Evolutionary conservation across 2,329 filamentous ascomycete genomes (phyloP).

Genomic region (Cryoendolithus antarcticus): DNA sequence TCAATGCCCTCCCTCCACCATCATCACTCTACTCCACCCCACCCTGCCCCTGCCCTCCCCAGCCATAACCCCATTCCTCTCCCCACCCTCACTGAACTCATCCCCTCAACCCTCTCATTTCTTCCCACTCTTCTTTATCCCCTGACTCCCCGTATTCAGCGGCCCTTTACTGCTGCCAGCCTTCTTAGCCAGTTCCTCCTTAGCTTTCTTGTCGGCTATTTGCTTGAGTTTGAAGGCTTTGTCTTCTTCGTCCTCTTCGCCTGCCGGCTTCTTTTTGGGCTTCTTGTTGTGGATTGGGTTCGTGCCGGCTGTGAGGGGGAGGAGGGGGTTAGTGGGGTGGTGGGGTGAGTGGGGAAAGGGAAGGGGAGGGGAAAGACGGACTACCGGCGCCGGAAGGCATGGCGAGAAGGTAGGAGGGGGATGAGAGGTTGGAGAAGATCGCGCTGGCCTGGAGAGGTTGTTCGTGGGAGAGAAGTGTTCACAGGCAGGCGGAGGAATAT

Average conservation of each 20-base stretch:
- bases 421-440: no score
- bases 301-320: conserved; percentile 30
- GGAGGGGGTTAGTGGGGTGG: background rate
- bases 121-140: conserved; percentile 98
- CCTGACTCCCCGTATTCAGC: conserved; percentile 68
- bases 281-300: conserved; percentile 58
- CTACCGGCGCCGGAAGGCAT: conserved; percentile 41
- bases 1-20: no score
- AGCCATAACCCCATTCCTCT: no score
- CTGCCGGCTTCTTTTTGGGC: conserved; percentile 65
- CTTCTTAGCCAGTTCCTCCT: conserved; percentile 76
- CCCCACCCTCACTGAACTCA: no score
- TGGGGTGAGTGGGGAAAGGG: no score
- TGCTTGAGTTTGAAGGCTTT: conserved; percentile 73
- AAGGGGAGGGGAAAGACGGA: conserved; percentile 18
- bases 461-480: no score
- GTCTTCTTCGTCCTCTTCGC: conserved; percentile 81
- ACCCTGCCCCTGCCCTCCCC: no score
- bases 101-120: conserved; percentile 43
- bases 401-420: conserved; percentile 6
- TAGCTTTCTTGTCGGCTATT: conserved; percentile 57
- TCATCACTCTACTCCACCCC: no score
- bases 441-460: no score
- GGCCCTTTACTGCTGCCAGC: conserved; percentile 70
- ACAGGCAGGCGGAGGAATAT: no score